A percentile compares a stretch with the other conserved stretches of the same genome.
phyloP scores from a whole-genome alignment of 768 basidiomycete genomes.

The Lactarius pseudohatsudake region DNA sequence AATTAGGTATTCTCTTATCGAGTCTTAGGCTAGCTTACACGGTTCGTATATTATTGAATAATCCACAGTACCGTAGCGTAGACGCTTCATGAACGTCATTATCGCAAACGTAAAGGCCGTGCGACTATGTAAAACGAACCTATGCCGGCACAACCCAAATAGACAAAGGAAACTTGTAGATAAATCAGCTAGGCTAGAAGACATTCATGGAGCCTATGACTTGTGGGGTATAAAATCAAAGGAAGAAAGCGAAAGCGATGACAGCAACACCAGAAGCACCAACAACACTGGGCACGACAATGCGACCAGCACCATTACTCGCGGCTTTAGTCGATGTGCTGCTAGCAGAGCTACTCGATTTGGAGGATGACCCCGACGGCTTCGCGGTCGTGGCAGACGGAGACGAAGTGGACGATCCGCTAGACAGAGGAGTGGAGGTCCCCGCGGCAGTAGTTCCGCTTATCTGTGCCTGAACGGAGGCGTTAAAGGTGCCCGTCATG shows the following conservation, averaged over 20 bases:
- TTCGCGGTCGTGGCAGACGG: conserved; percentile 16
- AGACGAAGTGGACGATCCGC: conserved; percentile 27
- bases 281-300: conserved; percentile 25
- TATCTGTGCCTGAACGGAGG: conserved; percentile 55
- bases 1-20: too few species aligned
- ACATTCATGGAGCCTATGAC: not conserved
- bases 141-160: not conserved
- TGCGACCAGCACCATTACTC: conserved; percentile 27
- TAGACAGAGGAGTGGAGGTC: conserved; percentile 25
- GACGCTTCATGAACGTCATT: not conserved
- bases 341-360: conserved; percentile 10
- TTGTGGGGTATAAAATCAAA: conserved; percentile 6
- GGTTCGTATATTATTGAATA: not conserved
- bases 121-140: conserved; percentile 13
- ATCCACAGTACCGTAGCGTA: not conserved
- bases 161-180: not conserved
- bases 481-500: conserved; percentile 73
- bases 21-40: too few species aligned
- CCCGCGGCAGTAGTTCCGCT: conserved; percentile 49
- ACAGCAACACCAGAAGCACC: conserved; percentile 29
- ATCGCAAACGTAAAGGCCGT: conserved; percentile 7
- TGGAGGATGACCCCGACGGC: conserved; percentile 24
- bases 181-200: conserved; percentile 6
- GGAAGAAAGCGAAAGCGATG: conserved; percentile 23
- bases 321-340: conserved; percentile 4